Base-by-base conservation (phyloP, 495 filamentous ascomycete genomes). In the Penicillium psychrofluorescens region DNA sequence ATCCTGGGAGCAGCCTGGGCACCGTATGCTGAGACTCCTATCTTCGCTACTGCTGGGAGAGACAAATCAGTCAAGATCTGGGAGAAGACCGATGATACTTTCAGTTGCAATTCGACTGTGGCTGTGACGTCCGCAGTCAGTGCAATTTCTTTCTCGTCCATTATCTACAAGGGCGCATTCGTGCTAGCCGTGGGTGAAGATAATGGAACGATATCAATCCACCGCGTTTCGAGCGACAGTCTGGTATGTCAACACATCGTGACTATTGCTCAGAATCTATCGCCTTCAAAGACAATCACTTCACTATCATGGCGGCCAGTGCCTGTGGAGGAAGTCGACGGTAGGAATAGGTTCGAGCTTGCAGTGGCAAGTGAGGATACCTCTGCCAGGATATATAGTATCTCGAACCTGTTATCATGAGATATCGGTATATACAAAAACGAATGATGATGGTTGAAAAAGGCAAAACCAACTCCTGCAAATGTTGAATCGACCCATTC, bases 51-150 rank as follows among this genome's bases (percentile, higher is more conserved):
- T 2, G 89, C 88, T 2, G 85, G 88, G 7, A 77, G 92, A 48
- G 92, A 98, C 51, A 95, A 90, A 63, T 68, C 66, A 7, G 80
- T 95, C 35, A 92, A 88, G 62, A 56, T 95, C 44, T 96, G 91
- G 91, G 36, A 64, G 45, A 40, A 62, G 50, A 32, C 55, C 42
- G 40, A 68, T 30, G 55, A 56, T 13, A 52, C 54, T 0, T 72
- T 76, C 36, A 47, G 61, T 11, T 81, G 77, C 55, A 68, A 67
- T 36, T 52, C 70, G 2, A 81, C 71, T 7, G 70, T 87, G 13
- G 48, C 73, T 1, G 67, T 79, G 45, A 67, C 67, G 15, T 72
- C 74, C 29, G 65, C 90, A 1, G 80, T 89, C 7, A 95, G 88
- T 8, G 86, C 89, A 7, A 71, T 97, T 32, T 83, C 84, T 37